These are phyloP conservation scores for Salmacisia buchloeana DNA, from an alignment of 1,284 basidiomycete species.

Conservation along the genomic window DNA sequence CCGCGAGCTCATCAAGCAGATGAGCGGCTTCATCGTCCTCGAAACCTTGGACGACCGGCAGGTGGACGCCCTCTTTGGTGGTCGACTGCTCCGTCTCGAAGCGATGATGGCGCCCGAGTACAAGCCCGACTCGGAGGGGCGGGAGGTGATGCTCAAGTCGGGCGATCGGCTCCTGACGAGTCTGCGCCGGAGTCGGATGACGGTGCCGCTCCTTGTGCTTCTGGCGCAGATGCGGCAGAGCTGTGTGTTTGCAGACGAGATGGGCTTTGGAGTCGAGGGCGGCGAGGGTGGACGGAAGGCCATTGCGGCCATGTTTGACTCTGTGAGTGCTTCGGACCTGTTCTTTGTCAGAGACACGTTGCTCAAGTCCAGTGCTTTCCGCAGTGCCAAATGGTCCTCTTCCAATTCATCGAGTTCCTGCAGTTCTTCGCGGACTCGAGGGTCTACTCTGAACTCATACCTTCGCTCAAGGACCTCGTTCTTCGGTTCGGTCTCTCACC, in stretches of 20 bases:
- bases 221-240: constrained; percentile 29
- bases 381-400: constrained; percentile 21
- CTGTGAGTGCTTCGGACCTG: constrained; percentile 1
- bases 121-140: constrained; percentile 25
- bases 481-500: constrained; percentile 43
- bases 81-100: constrained; percentile 77
- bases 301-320: constrained; percentile 29
- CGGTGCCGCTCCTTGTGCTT: constrained; percentile 41
- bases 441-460: constrained; percentile 35
- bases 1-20: constrained; percentile 85
- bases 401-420: constrained; percentile 49
- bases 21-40: constrained; percentile 78
- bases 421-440: constrained; percentile 31
- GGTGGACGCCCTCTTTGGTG: constrained; percentile 81
- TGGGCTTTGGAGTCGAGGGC: not conserved
- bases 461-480: constrained; percentile 26
- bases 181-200: constrained; percentile 29
- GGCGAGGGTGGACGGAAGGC: constrained; percentile 13
- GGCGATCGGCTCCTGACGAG: constrained; percentile 33
- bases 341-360: not conserved
- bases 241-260: constrained; percentile 5
- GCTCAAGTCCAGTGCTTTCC: not conserved
- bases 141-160: constrained; percentile 23
- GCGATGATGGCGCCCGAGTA: constrained; percentile 61
- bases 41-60: constrained; percentile 72